Evolutionary conservation across 352 stramenopile genomes (phyloP), one percentile per base, ranked within the genome.

Genomic region (Phytophthora brassicae): DNA sequence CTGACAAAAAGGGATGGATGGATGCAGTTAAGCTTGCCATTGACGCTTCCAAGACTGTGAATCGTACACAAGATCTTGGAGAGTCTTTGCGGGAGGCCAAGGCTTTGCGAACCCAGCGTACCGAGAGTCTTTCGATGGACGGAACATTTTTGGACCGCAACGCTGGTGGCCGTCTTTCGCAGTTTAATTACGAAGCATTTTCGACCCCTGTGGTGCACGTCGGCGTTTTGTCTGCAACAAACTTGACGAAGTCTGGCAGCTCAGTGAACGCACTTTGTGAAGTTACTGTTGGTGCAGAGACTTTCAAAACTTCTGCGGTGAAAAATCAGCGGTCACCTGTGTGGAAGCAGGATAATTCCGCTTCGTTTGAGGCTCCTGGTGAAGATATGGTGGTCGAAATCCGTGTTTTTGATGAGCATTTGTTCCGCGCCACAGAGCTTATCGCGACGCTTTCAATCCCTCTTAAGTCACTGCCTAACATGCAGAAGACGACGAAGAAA

Each of bases 121-220:
- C 75, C 0, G 79, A 79, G 4, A 90, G 79, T 60, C 70, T 90
- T 48, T 88, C 80, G 6, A 67, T 82, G 50, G 84, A 92, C 33
- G 75, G 79, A 20, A 84, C 72, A 20, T 90, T 92, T 55, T 63
- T 92, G 53, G 78, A 88, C 8, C 75, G 80, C 28, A 88, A 88
- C 28, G 79, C 75, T 20, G 75, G 69, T 48, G 83, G 85, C 20
- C 83, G 85, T 54, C 60, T 94, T 26, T 94, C 85, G 9, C 86
- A 94, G 43, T 94, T 94, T 61, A 92, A 92, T 58, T 94, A 92
- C 51, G 84, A 92, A 28, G 73, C 79, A 22, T 94, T 94, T 56
- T 82, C 81, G 14, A 91, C 82, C 5, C 86, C 86, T 23, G 83
- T 93, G 16, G 56, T 94, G 23, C 86, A 94, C 67, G 79, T 90